Evolutionary conservation across 768 basidiomycete species (phyloP).

Genomic region (Agaricus blazei): DNA sequence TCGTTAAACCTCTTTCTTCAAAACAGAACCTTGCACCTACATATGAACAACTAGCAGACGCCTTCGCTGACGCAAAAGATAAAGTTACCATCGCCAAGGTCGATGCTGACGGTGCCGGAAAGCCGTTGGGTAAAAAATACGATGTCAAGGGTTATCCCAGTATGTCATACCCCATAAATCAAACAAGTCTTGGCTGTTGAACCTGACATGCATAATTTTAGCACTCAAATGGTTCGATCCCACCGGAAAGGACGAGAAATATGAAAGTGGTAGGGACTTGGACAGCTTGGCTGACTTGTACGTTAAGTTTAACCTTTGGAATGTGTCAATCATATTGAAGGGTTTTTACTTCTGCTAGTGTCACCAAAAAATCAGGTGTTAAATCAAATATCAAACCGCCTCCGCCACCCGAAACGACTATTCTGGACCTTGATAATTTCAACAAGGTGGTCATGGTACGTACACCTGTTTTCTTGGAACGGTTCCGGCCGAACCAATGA

Average conservation of each 20-base stretch:
- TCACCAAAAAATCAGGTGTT: conserved; percentile 69
- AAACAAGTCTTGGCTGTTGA: conserved; percentile 2
- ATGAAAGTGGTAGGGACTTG: conserved; percentile 77
- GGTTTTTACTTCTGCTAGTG: conserved; percentile 33
- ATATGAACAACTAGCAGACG: conserved; percentile 87
- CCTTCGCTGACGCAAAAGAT: conserved; percentile 72
- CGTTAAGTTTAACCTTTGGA: conserved; percentile 20
- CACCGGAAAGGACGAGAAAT: conserved; percentile 60
- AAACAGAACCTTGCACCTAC: conserved; percentile 77
- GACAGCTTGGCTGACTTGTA: conserved; percentile 74
- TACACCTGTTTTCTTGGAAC: background rate
- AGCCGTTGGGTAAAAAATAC: conserved; percentile 68
- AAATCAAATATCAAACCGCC: conserved; percentile 88
- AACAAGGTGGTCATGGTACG: conserved; percentile 66
- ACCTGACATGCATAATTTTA: conserved; percentile 23
- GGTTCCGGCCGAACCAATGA: background rate
- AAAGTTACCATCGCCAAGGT: conserved; percentile 89
- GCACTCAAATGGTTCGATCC: conserved; percentile 90
- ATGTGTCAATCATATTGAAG: background rate
- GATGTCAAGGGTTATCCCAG: conserved; percentile 86
- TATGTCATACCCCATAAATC: conserved; percentile 32
- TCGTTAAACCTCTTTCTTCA: conserved; percentile 6
- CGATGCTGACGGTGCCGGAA: conserved; percentile 87
- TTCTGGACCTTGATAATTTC: conserved; percentile 71
- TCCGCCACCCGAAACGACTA: conserved; percentile 62